phyloP scores from a whole-genome alignment of 2,329 filamentous ascomycete genomes.

The Alternaria incomplexa region DNA sequence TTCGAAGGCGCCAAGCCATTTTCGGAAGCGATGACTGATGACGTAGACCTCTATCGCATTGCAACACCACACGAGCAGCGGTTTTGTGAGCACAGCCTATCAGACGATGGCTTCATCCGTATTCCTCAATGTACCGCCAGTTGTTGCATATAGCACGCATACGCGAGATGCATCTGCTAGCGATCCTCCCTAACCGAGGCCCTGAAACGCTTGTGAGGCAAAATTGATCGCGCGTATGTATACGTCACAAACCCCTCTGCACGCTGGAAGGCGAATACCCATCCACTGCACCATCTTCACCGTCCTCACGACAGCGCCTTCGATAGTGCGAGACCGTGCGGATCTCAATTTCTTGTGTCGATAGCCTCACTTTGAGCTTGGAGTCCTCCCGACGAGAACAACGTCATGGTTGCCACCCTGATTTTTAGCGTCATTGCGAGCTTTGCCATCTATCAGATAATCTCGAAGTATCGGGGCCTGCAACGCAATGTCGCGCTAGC shows the following conservation, averaged over 20 bases:
- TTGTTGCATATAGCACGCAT: background rate
- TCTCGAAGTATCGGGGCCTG: slow-evolving; percentile 46
- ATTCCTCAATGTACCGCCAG: background rate
- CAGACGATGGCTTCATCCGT: background rate
- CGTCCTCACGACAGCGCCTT: background rate
- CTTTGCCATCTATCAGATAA: slow-evolving; percentile 40
- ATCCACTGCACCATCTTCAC: slow-evolving; percentile 2
- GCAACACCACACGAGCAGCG: background rate
- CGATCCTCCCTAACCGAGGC: slow-evolving; percentile 8
- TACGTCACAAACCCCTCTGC: slow-evolving; percentile 28
- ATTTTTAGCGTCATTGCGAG: slow-evolving; percentile 31
- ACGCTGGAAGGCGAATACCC: slow-evolving; percentile 4
- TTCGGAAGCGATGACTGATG: background rate
- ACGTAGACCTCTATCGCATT: background rate
- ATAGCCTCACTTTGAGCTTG: background rate
- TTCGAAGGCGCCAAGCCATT: slow-evolving; percentile 1
- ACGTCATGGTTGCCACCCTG: slow-evolving; percentile 34
- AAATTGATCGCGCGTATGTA: slow-evolving; percentile 12
- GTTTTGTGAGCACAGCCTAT: background rate
- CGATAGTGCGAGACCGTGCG: background rate
- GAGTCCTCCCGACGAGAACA: background rate
- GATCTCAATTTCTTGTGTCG: background rate
- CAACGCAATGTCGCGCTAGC: slow-evolving; percentile 52
- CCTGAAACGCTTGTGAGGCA: slow-evolving; percentile 42
- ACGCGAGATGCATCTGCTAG: slow-evolving; percentile 1